A percentile compares a stretch with the other conserved stretches of the same genome.
Conservation (phyloP, 768 basidiomycete genomes). For the Udeniomyces megalosporus region DNA sequence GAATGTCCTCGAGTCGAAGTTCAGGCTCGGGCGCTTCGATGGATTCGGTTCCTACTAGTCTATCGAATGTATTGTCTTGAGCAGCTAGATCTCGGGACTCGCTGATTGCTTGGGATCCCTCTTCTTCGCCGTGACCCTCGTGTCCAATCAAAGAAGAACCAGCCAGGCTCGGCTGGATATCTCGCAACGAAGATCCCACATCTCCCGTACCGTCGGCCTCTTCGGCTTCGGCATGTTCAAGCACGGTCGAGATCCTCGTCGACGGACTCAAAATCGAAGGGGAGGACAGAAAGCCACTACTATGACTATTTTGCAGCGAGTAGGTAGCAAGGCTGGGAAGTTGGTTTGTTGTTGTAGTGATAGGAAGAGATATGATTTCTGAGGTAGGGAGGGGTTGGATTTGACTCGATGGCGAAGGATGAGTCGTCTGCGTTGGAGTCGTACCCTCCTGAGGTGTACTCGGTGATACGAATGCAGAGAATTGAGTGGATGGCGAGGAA, state of each 20-base stretch:
- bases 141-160: too few species aligned
- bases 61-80: too few species aligned
- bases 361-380: conserved; percentile 30
- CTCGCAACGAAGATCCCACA: too few species aligned
- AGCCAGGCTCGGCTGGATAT: too few species aligned
- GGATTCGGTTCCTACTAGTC: too few species aligned
- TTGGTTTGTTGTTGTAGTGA: conserved; percentile 52
- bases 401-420: background rate
- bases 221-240: conserved; percentile 22
- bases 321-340: conserved; percentile 42
- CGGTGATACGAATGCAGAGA: background rate
- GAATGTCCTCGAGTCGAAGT: background rate
- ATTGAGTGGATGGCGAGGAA: background rate
- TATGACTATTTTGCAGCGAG: conserved; percentile 49
- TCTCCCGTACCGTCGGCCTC: too few species aligned
- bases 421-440: too few species aligned
- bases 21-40: too few species aligned
- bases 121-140: too few species aligned
- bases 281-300: conserved; percentile 27
- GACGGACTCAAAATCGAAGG: conserved; percentile 14
- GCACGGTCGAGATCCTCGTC: conserved; percentile 24
- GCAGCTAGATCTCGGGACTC: too few species aligned
- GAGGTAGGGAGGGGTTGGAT: background rate
- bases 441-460: background rate
- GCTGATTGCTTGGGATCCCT: too few species aligned